A percentile compares a stretch with the other conserved stretches of the same genome.
These are phyloP conservation scores for Cyclanthera cordifolia DNA, from an alignment of 306 rosid species.

Conservation along the genomic window DNA sequence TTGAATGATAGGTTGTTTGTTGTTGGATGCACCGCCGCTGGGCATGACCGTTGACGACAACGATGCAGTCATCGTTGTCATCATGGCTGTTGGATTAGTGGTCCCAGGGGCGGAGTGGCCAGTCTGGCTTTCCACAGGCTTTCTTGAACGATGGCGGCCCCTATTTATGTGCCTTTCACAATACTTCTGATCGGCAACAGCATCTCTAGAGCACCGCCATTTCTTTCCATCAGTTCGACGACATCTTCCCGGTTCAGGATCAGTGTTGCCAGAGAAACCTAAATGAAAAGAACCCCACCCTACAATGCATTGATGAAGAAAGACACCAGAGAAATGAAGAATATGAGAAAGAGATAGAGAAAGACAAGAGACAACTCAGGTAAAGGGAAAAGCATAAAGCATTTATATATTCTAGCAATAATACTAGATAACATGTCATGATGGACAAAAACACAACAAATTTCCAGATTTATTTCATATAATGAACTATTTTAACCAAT, in stretches of 20 bases:
- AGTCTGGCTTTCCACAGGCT: constrained; percentile 60
- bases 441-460: constrained; percentile 3
- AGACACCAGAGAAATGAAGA: background rate
- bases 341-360: background rate
- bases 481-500: background rate
- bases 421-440: constrained; percentile 8
- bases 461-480: constrained; percentile 1
- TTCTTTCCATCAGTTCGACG: constrained; percentile 53
- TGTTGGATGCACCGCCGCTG: constrained; percentile 20
- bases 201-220: constrained; percentile 58
- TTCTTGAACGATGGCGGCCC: constrained; percentile 65
- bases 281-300: constrained; percentile 46
- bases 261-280: constrained; percentile 32
- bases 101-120: constrained; percentile 38
- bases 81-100: constrained; percentile 25
- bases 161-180: constrained; percentile 50
- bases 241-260: constrained; percentile 56
- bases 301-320: constrained; percentile 11
- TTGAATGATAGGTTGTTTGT: constrained; percentile 9
- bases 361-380: constrained; percentile 11
- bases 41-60: constrained; percentile 19
- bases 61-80: constrained; percentile 17
- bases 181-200: constrained; percentile 47
- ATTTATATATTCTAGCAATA: constrained; percentile 8
- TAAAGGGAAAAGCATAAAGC: constrained; percentile 10